Evolutionary conservation across 768 basidiomycete species (phyloP).

Genomic region (Hebeloma cylindrosporum): DNA sequence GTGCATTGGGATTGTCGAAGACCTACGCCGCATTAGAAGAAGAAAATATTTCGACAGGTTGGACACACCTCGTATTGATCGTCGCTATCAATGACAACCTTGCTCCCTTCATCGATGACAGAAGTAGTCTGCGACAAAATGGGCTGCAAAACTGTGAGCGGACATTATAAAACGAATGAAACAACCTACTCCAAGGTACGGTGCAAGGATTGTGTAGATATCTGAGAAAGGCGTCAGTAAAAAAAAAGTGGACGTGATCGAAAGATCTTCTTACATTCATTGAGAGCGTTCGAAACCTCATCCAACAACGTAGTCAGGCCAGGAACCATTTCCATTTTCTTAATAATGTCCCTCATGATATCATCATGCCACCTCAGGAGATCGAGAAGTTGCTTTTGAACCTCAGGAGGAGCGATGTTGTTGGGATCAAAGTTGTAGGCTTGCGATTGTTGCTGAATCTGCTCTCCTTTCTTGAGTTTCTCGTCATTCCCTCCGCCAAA

Average conservation of each 20-base stretch:
- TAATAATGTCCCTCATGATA: conserved; percentile 50
- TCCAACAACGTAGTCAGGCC: conserved; percentile 59
- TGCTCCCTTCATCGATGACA: conserved; percentile 60
- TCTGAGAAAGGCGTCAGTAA: conserved; percentile 32
- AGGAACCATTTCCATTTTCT: conserved; percentile 66
- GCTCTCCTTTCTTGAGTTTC: conserved; percentile 53
- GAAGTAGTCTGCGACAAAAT: conserved; percentile 57
- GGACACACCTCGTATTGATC: conserved; percentile 65
- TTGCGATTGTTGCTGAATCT: conserved; percentile 52
- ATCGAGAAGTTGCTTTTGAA: conserved; percentile 54
- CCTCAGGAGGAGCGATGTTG: conserved; percentile 61
- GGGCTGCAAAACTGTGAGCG: conserved; percentile 41
- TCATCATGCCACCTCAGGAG: conserved; percentile 65
- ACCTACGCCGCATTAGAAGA: conserved; percentile 36
- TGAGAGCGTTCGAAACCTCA: conserved; percentile 60
- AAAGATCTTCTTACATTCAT: conserved; percentile 50
- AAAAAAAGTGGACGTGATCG: neutral
- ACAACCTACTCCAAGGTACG: conserved; percentile 52
- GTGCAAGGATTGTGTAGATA: conserved; percentile 66
- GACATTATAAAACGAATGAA: neutral
- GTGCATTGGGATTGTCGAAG: conserved; percentile 64
- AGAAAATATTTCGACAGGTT: neutral
- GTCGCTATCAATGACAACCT: conserved; percentile 65
- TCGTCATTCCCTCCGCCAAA: conserved; percentile 53
- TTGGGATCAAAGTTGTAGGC: conserved; percentile 65